phyloP scores from a whole-genome alignment of 768 basidiomycete species.

The Exsudoporus frostii region DNA sequence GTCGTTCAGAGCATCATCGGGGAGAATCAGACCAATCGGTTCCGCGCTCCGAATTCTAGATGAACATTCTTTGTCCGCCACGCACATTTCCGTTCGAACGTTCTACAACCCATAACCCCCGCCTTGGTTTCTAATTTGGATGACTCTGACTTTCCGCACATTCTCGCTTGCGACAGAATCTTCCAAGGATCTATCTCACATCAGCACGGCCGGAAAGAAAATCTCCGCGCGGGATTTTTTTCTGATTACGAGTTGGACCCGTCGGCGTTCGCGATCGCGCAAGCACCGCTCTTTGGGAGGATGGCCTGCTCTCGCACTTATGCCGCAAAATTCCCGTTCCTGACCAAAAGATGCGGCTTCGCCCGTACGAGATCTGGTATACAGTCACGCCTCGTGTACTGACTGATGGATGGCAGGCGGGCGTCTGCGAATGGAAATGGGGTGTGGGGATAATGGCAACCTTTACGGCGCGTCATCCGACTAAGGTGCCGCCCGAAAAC shows the following conservation, averaged over 20 bases:
- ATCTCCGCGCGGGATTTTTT: neutral
- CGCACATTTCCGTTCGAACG: slow-evolving; percentile 2
- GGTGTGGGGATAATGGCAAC: slow-evolving; percentile 10
- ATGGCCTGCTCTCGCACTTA: neutral
- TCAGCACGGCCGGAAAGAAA: neutral
- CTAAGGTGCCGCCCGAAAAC: neutral
- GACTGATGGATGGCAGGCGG: slow-evolving; percentile 21
- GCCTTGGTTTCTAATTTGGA: slow-evolving; percentile 4
- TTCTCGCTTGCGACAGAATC: slow-evolving; percentile 1
- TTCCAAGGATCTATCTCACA: slow-evolving; percentile 1
- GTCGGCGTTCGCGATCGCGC: neutral
- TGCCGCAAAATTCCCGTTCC: slow-evolving; percentile 8
- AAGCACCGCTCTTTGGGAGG: neutral
- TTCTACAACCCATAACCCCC: neutral
- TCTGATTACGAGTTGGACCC: neutral
- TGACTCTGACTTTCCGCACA: neutral
- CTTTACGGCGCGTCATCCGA: slow-evolving; percentile 14
- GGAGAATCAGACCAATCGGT: neutral
- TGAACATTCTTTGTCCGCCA: neutral
- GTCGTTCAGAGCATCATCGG: slow-evolving; percentile 1
- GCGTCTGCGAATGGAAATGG: slow-evolving; percentile 17
- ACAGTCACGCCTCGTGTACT: slow-evolving; percentile 22
- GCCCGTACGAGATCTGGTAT: slow-evolving; percentile 4
- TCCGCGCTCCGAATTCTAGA: slow-evolving; percentile 1
- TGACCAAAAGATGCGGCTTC: neutral